Percentiles rank a stretch among this genome's conserved stretches.
Conservation (phyloP, 805 yeast genomes). For the Saccharomycopsis microspora region DNA sequence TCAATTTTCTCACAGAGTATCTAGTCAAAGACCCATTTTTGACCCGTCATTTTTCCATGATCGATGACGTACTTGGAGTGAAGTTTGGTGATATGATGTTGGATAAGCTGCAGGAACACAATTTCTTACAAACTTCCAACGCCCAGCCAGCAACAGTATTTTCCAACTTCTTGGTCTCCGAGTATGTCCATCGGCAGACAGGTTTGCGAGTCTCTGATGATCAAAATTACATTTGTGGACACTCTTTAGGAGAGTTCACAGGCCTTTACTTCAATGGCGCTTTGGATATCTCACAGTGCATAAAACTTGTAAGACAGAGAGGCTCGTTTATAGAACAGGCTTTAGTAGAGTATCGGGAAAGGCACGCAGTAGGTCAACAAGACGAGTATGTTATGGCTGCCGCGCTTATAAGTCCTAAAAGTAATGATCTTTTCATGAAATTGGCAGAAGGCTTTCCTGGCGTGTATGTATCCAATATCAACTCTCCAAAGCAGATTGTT, state of each 20-base stretch:
- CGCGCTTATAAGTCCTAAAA: constrained; percentile 1
- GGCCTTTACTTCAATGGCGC: constrained; percentile 7
- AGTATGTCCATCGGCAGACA: background rate
- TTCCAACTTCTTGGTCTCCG: constrained; percentile 4
- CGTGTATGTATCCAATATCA: constrained; percentile 10
- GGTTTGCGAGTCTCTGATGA: background rate
- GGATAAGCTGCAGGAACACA: background rate
- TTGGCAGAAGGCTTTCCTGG: background rate
- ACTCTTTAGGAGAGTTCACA: constrained; percentile 16
- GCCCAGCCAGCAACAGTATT: constrained; percentile 15
- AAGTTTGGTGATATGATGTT: constrained; percentile 2
- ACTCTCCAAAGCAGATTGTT: constrained; percentile 12
- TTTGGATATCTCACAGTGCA: background rate
- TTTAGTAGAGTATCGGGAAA: background rate
- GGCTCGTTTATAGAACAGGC: constrained; percentile 13
- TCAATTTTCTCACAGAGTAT: constrained; percentile 5
- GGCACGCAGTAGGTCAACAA: background rate
- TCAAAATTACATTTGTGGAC: constrained; percentile 11
- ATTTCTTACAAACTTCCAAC: constrained; percentile 9
- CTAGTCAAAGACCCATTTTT: constrained; percentile 2
- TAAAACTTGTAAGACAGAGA: constrained; percentile 8
- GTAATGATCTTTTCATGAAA: background rate
- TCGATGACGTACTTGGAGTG: constrained; percentile 2
- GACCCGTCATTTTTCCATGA: background rate
- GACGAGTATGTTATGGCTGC: constrained; percentile 11